Base-by-base conservation (phyloP, 2,329 filamentous ascomycete genomes). In the Fusarium secorum region DNA sequence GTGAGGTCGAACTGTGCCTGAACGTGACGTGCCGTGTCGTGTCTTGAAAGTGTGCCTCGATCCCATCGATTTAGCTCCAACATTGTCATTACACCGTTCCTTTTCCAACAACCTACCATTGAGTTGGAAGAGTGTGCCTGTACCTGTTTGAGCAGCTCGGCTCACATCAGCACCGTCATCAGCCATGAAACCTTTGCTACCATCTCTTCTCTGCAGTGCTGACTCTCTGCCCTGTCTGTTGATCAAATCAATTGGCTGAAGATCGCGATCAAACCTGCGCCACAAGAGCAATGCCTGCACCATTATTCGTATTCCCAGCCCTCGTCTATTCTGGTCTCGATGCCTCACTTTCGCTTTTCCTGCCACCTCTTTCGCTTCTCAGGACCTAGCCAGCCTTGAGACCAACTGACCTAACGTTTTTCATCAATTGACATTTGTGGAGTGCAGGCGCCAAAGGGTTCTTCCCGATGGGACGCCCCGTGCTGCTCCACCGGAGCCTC, bases 381-480 rank as follows among this genome's bases (percentile, higher is more conserved):
- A 39, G 30, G 42, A 48, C 49, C 56, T 67, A 66, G 38, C 68
- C 60, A 71, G 52, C 57, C 57, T 56, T 42, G 46, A 38, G 36
- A 39, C 45, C 57, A 64, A 71, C 51, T 48, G 46, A 45, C 36
- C 51, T 49, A 62, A 54, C 49, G 56, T 48, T 61, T 60, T 52
- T 68, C 49, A 49, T 70, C 49, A 49, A 63, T 54, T 75, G 71
- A 62, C 64, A 73, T 59, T 60, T 74, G 72, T 76, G 74, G 74
- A 74, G 74, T 71, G 44, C 63, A 71, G 57, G 51, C 56, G 71
- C 57, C 63, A 65, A 68, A 77, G 73, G 75, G 73, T 68, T 77
- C 72, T 58, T 75, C 74, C 75, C 75, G 74, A 74, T 75, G 74
- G 75, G 69, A 75, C 67, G 67, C 73, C 64, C 72, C 71, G 68